Evolutionary conservation across 441 rosid genomes (phyloP), one percentile per base, ranked within the genome.

Genomic region (Corymbia citriodora): DNA sequence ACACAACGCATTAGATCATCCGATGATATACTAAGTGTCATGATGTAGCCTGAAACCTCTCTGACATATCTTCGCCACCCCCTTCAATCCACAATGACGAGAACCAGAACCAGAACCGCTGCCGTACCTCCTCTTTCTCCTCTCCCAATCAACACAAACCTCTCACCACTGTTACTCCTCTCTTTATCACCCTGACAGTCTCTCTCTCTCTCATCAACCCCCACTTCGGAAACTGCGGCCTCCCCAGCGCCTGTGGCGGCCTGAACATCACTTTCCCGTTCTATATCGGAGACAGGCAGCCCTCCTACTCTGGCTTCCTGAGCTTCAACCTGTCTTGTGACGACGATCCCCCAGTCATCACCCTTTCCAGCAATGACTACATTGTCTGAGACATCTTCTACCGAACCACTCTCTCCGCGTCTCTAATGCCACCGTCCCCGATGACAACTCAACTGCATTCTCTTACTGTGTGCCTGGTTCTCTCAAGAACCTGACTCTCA

Each of bases 261-360:
- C 93, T 88, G 59, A 83, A 7, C 72, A 93, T 95, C 63, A 88
- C 29, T 49, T 96, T 87, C 61, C 97, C 95, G 0, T 96, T 96
- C 89, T 93, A 63, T 33, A 91, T 94, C 88, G 48, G 85, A 50
- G 48, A 8, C 48, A 72, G 54, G 49, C 93, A 89, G 86, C 87
- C 88, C 45, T 3, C 86, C 68, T 92, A 14, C 61, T 95, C 96
- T 55, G 96, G 96, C 52, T 90, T 87, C 88, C 97, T 95, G 6
- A 93, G 95, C 50, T 96, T 96, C 88, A 36, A 70, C 29, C 50
- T 96, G 87, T 87, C 93, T 36, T 95, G 96, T 93, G 57, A 50
- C 27, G 10, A 16, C 14, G 72, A 89, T 29, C 87, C 31, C 33
- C 91, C 94, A 6, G 14, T 94, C 83, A 87, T 96, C 50, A 68